A percentile compares a stretch with the other conserved stretches of the same genome.
These are phyloP conservation scores for Podila horticola DNA, from an alignment of 192 early-diverging fungal species.

Conservation along the genomic window DNA sequence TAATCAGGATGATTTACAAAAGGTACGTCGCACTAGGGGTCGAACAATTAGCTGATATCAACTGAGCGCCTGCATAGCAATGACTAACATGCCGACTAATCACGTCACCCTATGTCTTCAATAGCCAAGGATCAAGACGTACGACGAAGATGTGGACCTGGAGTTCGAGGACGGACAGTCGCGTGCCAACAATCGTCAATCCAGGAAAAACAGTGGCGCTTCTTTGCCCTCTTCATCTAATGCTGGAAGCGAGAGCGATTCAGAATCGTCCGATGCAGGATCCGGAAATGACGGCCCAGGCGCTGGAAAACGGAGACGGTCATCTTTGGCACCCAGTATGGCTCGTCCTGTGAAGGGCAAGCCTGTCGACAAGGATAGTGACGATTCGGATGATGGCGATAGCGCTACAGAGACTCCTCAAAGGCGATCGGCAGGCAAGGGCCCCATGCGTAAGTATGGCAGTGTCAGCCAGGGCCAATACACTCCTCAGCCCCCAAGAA, in stretches of 20 bases:
- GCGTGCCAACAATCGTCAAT: conserved; percentile 11
- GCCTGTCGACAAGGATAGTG: conserved; percentile 24
- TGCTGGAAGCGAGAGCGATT: conserved; percentile 32
- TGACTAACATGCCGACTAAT: neutral
- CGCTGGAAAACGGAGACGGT: conserved; percentile 37
- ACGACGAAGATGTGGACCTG: conserved; percentile 76
- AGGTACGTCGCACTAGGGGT: neutral
- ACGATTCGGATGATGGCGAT: conserved; percentile 26
- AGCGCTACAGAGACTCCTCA: conserved; percentile 18
- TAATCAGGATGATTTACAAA: conserved; percentile 19
- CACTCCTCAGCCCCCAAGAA: neutral
- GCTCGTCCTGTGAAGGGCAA: conserved; percentile 33
- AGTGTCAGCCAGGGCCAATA: conserved; percentile 26
- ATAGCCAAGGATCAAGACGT: conserved; percentile 77
- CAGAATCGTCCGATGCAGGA: conserved; percentile 23
- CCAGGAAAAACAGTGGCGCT: conserved; percentile 26
- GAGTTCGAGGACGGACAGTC: conserved; percentile 56
- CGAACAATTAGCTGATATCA: too few species aligned
- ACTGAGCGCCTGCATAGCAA: neutral
- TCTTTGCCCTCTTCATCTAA: conserved; percentile 29
- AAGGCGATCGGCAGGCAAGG: conserved; percentile 35
- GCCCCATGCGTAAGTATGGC: conserved; percentile 42
- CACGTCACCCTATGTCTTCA: neutral
- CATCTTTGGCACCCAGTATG: conserved; percentile 32
- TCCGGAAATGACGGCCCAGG: conserved; percentile 30